A percentile compares a stretch with the other conserved stretches of the same genome.
Evolutionary conservation across 129 eudicot genomes (phyloP).

Genomic region (Logfia minima): DNA sequence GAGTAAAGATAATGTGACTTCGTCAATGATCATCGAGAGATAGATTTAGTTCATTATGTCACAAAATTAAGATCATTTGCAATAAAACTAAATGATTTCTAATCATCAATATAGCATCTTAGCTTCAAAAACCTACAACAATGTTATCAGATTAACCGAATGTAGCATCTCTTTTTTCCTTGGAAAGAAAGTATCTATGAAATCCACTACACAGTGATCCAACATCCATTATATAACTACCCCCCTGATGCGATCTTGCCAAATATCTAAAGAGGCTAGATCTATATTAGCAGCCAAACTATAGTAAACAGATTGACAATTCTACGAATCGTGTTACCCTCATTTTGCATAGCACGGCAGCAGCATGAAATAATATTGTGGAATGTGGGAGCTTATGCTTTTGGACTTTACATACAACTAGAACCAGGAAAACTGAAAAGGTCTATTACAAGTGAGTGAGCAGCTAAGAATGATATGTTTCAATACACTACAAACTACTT

Average conservation of each 20-base stretch:
- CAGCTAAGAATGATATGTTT: not conserved
- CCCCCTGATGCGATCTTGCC: no score
- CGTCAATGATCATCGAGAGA: not conserved
- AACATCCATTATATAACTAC: no score
- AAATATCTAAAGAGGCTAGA: no score
- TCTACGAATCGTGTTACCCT: no score
- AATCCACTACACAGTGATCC: not conserved
- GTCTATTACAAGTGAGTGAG: not conserved
- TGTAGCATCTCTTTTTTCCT: no score
- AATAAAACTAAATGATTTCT: not conserved
- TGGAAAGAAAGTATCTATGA: not conserved
- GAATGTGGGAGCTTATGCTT: no score
- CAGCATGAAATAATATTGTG: no score
- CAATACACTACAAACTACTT: not conserved
- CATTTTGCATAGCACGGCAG: no score
- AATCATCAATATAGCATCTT: no score
- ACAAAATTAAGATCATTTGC: not conserved
- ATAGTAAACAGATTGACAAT: no score
- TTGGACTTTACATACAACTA: not conserved
- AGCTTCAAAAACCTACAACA: not conserved
- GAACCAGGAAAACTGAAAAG: not conserved
- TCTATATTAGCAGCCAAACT: no score
- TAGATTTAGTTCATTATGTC: not conserved
- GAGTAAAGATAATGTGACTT: slow-evolving; percentile 17
- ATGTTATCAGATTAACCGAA: not conserved